Evolutionary conservation across 495 filamentous ascomycete species (phyloP).

Genomic region (Penicillium daleae): DNA sequence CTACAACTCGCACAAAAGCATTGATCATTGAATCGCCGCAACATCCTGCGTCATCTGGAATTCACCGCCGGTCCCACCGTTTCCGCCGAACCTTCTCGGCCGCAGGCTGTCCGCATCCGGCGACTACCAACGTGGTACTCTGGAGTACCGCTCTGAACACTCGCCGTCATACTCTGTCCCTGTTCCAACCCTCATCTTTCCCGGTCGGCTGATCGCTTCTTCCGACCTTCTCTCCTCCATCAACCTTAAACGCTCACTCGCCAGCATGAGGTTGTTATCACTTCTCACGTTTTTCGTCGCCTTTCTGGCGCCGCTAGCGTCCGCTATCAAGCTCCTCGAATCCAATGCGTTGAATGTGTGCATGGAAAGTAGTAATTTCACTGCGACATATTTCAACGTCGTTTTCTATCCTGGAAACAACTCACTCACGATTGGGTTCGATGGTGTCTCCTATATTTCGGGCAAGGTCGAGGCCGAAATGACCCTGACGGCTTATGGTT

Average conservation of each 20-base stretch:
- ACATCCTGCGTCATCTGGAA: conserved; percentile 12
- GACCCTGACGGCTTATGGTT: conserved; percentile 80
- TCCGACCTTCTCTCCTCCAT: conserved; percentile 13
- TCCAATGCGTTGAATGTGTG: conserved; percentile 81
- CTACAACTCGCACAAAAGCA: conserved; percentile 9
- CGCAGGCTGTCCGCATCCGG: conserved; percentile 47
- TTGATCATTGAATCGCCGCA: conserved; percentile 2
- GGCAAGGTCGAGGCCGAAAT: conserved; percentile 84
- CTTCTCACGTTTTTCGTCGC: conserved; percentile 45
- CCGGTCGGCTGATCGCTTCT: background rate
- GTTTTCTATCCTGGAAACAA: conserved; percentile 76
- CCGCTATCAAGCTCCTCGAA: conserved; percentile 56
- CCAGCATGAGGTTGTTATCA: conserved; percentile 46
- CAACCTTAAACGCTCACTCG: conserved; percentile 13
- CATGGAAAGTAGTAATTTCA: conserved; percentile 77
- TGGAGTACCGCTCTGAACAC: conserved; percentile 38
- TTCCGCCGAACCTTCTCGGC: conserved; percentile 15
- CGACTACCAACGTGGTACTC: conserved; percentile 42
- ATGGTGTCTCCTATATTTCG: conserved; percentile 81
- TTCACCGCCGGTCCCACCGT: conserved; percentile 12
- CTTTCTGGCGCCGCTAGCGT: conserved; percentile 43
- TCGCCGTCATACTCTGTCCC: conserved; percentile 31
- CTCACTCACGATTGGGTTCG: conserved; percentile 72
- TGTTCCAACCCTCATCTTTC: conserved; percentile 18
- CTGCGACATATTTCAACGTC: conserved; percentile 82